A percentile compares a stretch with the other conserved stretches of the same genome.
Evolutionary conservation across 2,329 filamentous ascomycete genomes (phyloP).

Genomic region (Xylariaceae sp.): DNA sequence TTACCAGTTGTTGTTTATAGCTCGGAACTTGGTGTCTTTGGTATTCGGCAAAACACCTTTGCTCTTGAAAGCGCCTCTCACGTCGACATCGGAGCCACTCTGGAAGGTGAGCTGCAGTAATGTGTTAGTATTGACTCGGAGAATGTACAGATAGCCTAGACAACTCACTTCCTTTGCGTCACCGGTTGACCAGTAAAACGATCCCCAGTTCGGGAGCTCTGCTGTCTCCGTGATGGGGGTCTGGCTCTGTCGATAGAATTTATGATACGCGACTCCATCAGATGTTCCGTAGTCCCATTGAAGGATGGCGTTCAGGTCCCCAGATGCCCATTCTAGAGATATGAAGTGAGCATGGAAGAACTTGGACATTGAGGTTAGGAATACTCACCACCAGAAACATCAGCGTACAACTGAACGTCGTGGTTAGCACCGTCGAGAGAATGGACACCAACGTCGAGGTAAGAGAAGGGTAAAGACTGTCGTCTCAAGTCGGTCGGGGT

Average conservation of each 20-base stretch:
- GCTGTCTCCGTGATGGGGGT: constrained; percentile 60
- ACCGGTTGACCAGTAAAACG: constrained; percentile 64
- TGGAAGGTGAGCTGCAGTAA: constrained; percentile 57
- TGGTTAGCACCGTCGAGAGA: constrained; percentile 60
- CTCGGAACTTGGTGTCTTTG: constrained; percentile 60
- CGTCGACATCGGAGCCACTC: constrained; percentile 59
- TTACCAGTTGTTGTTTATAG: constrained; percentile 57
- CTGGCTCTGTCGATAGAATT: constrained; percentile 56
- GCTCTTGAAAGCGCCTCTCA: constrained; percentile 62
- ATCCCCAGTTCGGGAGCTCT: constrained; percentile 77
- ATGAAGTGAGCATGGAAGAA: constrained; percentile 1
- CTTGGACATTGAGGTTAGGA: no score
- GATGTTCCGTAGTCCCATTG: constrained; percentile 56
- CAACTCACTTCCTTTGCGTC: constrained; percentile 41
- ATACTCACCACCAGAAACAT: constrained; percentile 60
- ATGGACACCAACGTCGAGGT: constrained; percentile 58
- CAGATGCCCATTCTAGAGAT: constrained; percentile 63
- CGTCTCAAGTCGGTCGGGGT: constrained; percentile 60
- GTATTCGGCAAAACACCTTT: constrained; percentile 58
- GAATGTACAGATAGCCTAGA: background rate
- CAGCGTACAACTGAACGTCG: constrained; percentile 64
- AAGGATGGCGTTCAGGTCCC: constrained; percentile 50
- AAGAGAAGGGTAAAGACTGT: constrained; percentile 66
- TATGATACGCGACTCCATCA: constrained; percentile 57
- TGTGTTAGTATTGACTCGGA: constrained; percentile 11